Evolutionary conservation across 1,284 basidiomycete species (phyloP).

Genomic region (Marasmius tenuissimus): DNA sequence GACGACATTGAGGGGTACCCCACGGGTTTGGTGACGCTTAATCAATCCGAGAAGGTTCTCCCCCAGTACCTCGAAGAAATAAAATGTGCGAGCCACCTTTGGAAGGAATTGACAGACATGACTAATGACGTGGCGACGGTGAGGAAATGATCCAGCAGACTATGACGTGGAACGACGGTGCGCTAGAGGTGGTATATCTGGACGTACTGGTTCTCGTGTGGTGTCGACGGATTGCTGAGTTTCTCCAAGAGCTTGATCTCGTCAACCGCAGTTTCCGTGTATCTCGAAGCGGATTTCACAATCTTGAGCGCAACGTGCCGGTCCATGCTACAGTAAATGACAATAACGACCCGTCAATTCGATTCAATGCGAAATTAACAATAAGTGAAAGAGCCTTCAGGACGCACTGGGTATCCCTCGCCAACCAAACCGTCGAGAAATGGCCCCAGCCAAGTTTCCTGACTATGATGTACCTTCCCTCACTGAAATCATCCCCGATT

Average conservation of each 20-base stretch:
- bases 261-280: slow-evolving; percentile 97
- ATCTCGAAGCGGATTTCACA: slow-evolving; percentile 95
- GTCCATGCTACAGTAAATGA: slow-evolving; percentile 61
- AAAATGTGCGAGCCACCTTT: slow-evolving; percentile 94
- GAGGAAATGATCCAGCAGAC: too few species aligned
- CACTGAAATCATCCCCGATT: slow-evolving; percentile 91
- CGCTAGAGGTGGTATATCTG: neutral
- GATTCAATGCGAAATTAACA: slow-evolving; percentile 12
- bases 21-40: slow-evolving; percentile 93
- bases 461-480: slow-evolving; percentile 88
- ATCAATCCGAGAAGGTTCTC: slow-evolving; percentile 98
- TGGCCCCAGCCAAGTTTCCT: slow-evolving; percentile 98
- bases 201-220: slow-evolving; percentile 27
- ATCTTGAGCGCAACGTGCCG: slow-evolving; percentile 99
- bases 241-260: slow-evolving; percentile 98
- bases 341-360: neutral
- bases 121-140: neutral
- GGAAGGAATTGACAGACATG: slow-evolving; percentile 58
- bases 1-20: slow-evolving; percentile 92
- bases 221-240: slow-evolving; percentile 64
- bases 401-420: slow-evolving; percentile 83
- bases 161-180: neutral
- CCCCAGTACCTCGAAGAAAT: slow-evolving; percentile 99
- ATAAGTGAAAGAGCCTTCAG: slow-evolving; percentile 11
- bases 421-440: slow-evolving; percentile 94